Base-by-base conservation (phyloP, 768 basidiomycete species). In the Auricularia sp. region DNA sequence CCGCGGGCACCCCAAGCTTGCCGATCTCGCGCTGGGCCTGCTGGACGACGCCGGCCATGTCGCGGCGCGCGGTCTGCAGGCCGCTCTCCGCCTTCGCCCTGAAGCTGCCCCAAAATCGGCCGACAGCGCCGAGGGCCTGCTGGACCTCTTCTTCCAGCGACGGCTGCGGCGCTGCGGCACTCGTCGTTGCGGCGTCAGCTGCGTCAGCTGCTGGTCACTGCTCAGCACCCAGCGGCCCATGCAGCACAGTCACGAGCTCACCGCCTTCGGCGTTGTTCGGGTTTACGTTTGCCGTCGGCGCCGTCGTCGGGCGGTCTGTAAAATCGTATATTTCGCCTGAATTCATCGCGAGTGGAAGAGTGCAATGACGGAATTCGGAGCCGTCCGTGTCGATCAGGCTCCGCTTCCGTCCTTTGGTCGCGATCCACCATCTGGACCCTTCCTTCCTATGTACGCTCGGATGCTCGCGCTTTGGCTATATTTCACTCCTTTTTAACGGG, bases 11-110 rank as follows among this genome's bases (percentile, higher is more conserved):
- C 39, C 62, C 39, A 21, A 90, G 74, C 74, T 86, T 88, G 70
- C 76, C 83, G 42, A 93, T 70, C 71, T 90, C 89, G 69, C 82
- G 85, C 77, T 92, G 85, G 29, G 94, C 94, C 70, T 96, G 88
- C 1, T 82, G 82, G 14, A 97, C 91, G 73, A 96, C 94, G 71
- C 94, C 89, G 71, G 95, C 88, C 54, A 97, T 24, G 24, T 24
- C 24, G 24, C 24, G 24, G 24, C 24, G 24, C 24, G 24, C 24
- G 24, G 24, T 24, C 24, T 24, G 24, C 24, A 24, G 24, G 24
- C 24, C 24, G 24, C 24, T 24, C 24, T 24, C 24, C 24, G 24
- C 24, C 24, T 24, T 24, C 24, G 24, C 24, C 24, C 24, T 24
- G 24, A 24, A 24, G 24, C 24, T 24, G 24, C 24, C 24, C 24